phyloP scores from a whole-genome alignment of 352 stramenopile species.

The Nothophytophthora sp. region DNA sequence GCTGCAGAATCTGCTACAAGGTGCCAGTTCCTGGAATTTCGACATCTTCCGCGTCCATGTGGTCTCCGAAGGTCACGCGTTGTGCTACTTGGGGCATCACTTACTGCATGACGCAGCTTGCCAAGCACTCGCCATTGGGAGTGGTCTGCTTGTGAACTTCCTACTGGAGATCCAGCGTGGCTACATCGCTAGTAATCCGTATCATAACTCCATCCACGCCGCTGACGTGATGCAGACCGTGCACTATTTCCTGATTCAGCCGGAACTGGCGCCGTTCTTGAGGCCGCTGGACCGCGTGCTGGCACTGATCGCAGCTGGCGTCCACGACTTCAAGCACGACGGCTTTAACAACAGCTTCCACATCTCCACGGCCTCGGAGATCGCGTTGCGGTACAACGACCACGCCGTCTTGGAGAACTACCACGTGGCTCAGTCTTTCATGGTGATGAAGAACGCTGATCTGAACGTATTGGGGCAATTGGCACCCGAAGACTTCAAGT shows the following conservation, averaged over 20 bases:
- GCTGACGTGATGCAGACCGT: conserved; percentile 90
- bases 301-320: conserved; percentile 73
- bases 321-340: conserved; percentile 92
- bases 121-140: conserved; percentile 66
- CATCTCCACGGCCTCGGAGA: conserved; percentile 84
- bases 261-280: conserved; percentile 72
- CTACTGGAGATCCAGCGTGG: conserved; percentile 83
- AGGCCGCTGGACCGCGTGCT: conserved; percentile 74
- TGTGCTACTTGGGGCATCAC: conserved; percentile 79
- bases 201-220: conserved; percentile 90
- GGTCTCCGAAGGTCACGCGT: conserved; percentile 67
- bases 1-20: conserved; percentile 63
- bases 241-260: conserved; percentile 84
- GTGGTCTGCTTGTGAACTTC: conserved; percentile 67
- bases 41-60: conserved; percentile 77
- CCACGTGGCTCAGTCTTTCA: conserved; percentile 88
- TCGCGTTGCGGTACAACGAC: conserved; percentile 90
- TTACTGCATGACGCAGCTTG: conserved; percentile 66
- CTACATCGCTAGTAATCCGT: conserved; percentile 83
- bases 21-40: conserved; percentile 65
- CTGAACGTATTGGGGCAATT: conserved; percentile 84
- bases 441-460: conserved; percentile 90
- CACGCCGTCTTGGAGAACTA: conserved; percentile 89
- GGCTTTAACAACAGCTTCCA: conserved; percentile 92
- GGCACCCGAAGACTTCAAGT: conserved; percentile 80